Conservation (phyloP, 306 rosid genomes). For the Casuarina equisetifolia region DNA sequence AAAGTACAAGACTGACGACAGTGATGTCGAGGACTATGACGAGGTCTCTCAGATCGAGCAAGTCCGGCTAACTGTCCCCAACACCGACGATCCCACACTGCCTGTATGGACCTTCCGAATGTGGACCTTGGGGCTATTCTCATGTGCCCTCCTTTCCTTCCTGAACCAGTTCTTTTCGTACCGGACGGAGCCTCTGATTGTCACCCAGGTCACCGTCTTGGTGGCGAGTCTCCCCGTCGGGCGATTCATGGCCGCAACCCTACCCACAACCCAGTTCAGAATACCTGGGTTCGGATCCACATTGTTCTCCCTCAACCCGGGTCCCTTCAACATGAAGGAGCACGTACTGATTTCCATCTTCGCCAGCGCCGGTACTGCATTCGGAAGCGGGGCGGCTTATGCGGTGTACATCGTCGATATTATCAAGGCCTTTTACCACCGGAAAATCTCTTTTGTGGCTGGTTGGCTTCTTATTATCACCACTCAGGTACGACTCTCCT, state of each 20-base stretch:
- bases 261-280: constrained; percentile 40
- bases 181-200: constrained; percentile 60
- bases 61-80: constrained; percentile 67
- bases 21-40: constrained; percentile 26
- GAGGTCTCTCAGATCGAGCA: constrained; percentile 64
- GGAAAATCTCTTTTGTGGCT: constrained; percentile 53
- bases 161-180: constrained; percentile 80
- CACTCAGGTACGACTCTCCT: constrained; percentile 41
- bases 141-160: constrained; percentile 60
- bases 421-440: constrained; percentile 57
- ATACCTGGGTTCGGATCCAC: constrained; percentile 46
- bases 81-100: constrained; percentile 56
- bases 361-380: constrained; percentile 72
- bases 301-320: constrained; percentile 45
- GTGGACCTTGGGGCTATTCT: constrained; percentile 71
- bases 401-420: constrained; percentile 58
- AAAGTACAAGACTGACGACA: not conserved
- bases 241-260: constrained; percentile 55
- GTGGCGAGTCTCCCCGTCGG: constrained; percentile 71
- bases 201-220: constrained; percentile 57
- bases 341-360: constrained; percentile 77
- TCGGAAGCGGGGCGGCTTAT: constrained; percentile 70
- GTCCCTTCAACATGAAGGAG: constrained; percentile 79
- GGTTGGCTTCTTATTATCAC: constrained; percentile 72
- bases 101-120: constrained; percentile 91